Evolutionary conservation across 192 early-diverging fungal species (phyloP), one percentile per base, ranked within the genome.

Genomic region (Backusella macrospora): DNA sequence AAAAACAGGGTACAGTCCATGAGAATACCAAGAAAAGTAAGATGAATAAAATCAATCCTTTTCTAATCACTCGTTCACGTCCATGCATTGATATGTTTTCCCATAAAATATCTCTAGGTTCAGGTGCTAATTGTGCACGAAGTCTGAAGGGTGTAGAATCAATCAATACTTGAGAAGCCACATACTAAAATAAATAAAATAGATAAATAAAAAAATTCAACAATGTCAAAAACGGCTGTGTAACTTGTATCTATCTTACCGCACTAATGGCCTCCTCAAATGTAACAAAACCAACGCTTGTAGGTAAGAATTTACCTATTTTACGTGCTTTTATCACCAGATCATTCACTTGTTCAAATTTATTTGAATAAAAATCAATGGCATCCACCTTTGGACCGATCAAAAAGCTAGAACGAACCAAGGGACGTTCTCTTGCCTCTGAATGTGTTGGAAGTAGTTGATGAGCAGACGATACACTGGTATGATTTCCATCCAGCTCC

Each of bases 31-130:
- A 81, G 21, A 93, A 79, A 29, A 90, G 68, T 0, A 94, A 80
- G 23, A 86, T 81, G 1, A 84, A 68, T 70, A 84, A 84, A 29
- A 90, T 86, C 6, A 89, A 63, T 16, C 84, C 72, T 12, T 85
- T 78, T 1, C 92, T 86, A 21, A 85, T 70, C 18, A 84, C 78
- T 49, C 84, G 81, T 66, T 91, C 87, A 7, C 84, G 75, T 38
- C 73, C 80, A 26, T 88, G 86, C 42, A 92, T 79, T 65, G 83
- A 86, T n/a, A 95, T 76, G 73, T 93, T 93, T 47, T 87, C 81
- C 92, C 92, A 95, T 68, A 84, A 84, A 49, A 95, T 87, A 65
- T 91, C 92, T 37, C 91, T 87, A 34, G 93, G 92, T 73, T 92
- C 92, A 7, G 92, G 92, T 13, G 92, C 92, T 39, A 90, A 77